Evolutionary conservation across 768 basidiomycete genomes (phyloP), one percentile per base, ranked within the genome.

Genomic region (Auricularia sp.): DNA sequence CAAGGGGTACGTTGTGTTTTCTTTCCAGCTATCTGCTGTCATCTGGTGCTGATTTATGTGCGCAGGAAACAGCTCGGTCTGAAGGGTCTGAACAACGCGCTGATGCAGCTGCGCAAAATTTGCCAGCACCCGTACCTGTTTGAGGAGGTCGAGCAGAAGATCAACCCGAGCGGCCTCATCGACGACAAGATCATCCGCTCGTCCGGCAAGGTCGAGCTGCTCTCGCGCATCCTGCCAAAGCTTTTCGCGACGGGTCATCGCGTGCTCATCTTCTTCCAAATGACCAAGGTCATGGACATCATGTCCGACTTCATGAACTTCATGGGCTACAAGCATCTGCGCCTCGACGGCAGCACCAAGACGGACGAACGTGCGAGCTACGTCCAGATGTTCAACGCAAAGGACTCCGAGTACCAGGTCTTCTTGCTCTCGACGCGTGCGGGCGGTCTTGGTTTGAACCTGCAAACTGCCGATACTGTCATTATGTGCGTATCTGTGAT

Each of bases 201-300:
- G 0, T 88, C 93, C 4, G 97, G 97, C 68, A 99, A 99, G 77
- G 85, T 99, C 63, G 96, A 98, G 73, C 74, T 99, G 10, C 81
- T 98, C 18, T 87, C 87, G 68, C 86, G 94, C 54, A 86, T 98
- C 68, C 81, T 99, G 29, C 97, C 97, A 60, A 98, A 98, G 74
- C 89, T 99, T 70, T 98, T 98, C 70, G 76, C 83, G 5, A 93
- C 91, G 5, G 90, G 88, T 3, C 97, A 98, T 78, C 86, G 95
- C 72, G 92, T 96, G 58, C 85, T 99, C 64, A 98, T 99, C 70
- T 98, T 99, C 85, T 98, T 98, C 87, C 97, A 99, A 77, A 98
- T 98, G 97, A 98, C 95, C 16, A 91, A 93, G 72, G 93, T 98
- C 70, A 97, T 98, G 95, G 92, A 96, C 67, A 94, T 97, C 73